Percentiles rank a stretch among this genome's conserved stretches.
phyloP scores from a whole-genome alignment of 441 rosid species.

The Isatis lusitanica region DNA sequence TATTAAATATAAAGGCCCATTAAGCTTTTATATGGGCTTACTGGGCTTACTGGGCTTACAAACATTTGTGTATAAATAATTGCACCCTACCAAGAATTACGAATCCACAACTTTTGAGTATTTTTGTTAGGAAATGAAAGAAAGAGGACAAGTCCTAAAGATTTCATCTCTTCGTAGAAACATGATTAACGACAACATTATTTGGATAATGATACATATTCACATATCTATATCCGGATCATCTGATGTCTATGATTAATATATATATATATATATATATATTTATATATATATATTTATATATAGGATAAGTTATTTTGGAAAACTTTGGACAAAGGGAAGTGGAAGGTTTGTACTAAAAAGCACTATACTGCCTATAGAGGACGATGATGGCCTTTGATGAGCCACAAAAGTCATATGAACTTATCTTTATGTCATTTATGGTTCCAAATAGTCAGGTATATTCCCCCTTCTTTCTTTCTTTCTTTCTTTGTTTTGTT shows the following conservation, averaged over 20 bases:
- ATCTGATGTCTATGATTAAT: neutral
- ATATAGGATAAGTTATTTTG: slow-evolving; percentile 1
- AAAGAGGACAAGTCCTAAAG: neutral
- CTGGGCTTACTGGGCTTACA: slow-evolving; percentile 11
- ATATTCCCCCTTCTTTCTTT: neutral
- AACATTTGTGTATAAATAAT: neutral
- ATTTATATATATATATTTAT: neutral
- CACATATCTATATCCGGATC: neutral
- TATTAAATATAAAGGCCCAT: slow-evolving; percentile 23
- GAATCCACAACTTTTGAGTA: neutral
- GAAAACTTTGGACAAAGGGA: slow-evolving; percentile 37
- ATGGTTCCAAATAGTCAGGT: slow-evolving; percentile 36
- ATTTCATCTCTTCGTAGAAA: neutral
- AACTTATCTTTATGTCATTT: slow-evolving; percentile 40
- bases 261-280: neutral
- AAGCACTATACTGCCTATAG: slow-evolving; percentile 33
- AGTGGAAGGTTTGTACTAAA: slow-evolving; percentile 38
- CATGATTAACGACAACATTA: neutral
- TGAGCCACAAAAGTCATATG: slow-evolving; percentile 39
- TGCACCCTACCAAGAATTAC: neutral
- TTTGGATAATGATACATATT: neutral
- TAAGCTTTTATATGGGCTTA: neutral
- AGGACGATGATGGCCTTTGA: slow-evolving; percentile 37
- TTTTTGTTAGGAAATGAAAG: neutral
- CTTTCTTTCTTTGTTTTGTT: neutral